These are phyloP conservation scores for Kazachstania taianensis DNA, from an alignment of 805 yeast genomes.

Conservation along the genomic window DNA sequence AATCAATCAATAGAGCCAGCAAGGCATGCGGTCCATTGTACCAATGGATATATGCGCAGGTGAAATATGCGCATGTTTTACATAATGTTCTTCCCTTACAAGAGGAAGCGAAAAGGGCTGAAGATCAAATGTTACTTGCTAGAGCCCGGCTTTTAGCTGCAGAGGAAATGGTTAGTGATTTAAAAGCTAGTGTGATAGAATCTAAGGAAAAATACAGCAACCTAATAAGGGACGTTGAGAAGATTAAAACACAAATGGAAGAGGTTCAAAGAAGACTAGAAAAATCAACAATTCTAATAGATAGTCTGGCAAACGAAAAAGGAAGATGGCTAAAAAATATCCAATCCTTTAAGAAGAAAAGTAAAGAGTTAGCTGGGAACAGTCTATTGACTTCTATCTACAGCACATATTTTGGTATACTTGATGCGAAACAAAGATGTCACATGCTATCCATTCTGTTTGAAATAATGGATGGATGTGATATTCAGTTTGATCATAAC, in stretches of 20 bases:
- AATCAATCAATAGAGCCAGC: slow-evolving; percentile 76
- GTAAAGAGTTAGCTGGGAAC: slow-evolving; percentile 50
- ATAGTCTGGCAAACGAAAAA: slow-evolving; percentile 56
- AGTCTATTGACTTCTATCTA: slow-evolving; percentile 54
- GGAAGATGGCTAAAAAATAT: slow-evolving; percentile 62
- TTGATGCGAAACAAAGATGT: slow-evolving; percentile 40
- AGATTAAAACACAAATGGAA: slow-evolving; percentile 60
- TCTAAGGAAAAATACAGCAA: slow-evolving; percentile 62
- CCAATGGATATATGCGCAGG: slow-evolving; percentile 84
- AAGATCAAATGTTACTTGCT: slow-evolving; percentile 49
- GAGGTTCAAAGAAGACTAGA: slow-evolving; percentile 48
- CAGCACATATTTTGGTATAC: slow-evolving; percentile 48
- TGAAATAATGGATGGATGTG: slow-evolving; percentile 25
- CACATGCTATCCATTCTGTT: slow-evolving; percentile 31
- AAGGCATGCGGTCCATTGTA: slow-evolving; percentile 90
- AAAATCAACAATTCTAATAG: slow-evolving; percentile 53
- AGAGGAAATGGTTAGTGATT: slow-evolving; percentile 68
- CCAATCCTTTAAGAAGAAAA: slow-evolving; percentile 37
- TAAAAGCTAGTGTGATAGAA: slow-evolving; percentile 54
- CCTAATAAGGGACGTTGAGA: slow-evolving; percentile 70
- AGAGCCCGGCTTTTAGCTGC: slow-evolving; percentile 64
- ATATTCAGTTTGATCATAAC: slow-evolving; percentile 33
- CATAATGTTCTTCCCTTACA: slow-evolving; percentile 66
- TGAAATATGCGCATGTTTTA: slow-evolving; percentile 62
- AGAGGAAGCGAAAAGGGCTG: slow-evolving; percentile 51